Base-by-base conservation (phyloP, 352 stramenopile genomes). In the Pythium aristosporum region DNA sequence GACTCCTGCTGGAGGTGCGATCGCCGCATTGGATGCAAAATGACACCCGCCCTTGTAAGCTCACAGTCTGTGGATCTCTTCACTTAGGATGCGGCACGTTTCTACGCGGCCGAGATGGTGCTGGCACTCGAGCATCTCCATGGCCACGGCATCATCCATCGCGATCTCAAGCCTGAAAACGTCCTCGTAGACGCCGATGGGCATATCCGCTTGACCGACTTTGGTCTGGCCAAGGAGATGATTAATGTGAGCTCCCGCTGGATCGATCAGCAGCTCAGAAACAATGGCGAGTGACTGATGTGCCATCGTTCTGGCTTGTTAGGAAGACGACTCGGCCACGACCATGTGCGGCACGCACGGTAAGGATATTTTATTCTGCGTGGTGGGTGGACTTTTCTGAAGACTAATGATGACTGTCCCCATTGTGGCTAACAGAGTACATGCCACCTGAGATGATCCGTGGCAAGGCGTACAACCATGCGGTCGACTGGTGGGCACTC, bases 401-500 rank as follows among this genome's bases (percentile, higher is more conserved):
- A 23, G 36, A 48, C 11, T 32, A 54, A 50, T 16, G 39, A 50
- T 50, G 34, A 10, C 11, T 39, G 34, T 36, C 5, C 39, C 23
- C 7, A 30, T 9, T 23, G 32, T 32, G 49, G 46, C 47, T 39
- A 30, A 30, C 25, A 92, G 83, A 95, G 63, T 95, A 95, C 61
- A 95, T 95, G 84, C 80, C 86, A 15, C 86, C 86, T 8, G 84
- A 95, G 67, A 93, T 93, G 85, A 91, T 95, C 60, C 82, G 83
- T 48, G 77, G 82, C 49, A 90, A 91, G 57, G 76, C 83, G 16
- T 94, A 94, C 72, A 91, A 89, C 61, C 77, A 92, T 37, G 82
- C 84, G n/a, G 85, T 91, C n/a, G 86, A 95, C 57, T 95, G 84
- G 81, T 95, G 86, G 86, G 84, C 84, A 0, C 75, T 95, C 8